Percentiles rank a stretch among this genome's conserved stretches.
phyloP scores from a whole-genome alignment of 2,329 filamentous ascomycete species.

The Pseudogymnoascus sp. region DNA sequence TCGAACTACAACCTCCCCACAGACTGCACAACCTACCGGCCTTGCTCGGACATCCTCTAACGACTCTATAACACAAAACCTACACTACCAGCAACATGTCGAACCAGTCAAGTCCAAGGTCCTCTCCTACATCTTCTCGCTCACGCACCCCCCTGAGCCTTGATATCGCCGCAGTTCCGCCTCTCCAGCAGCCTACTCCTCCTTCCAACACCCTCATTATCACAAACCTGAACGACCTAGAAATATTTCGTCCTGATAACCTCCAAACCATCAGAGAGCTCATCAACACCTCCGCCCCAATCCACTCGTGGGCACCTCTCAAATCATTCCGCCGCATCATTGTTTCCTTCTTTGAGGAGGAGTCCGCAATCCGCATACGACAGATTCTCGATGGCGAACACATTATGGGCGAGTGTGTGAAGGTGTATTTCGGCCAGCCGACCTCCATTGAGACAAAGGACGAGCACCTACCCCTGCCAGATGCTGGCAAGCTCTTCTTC shows the following conservation, averaged over 20 bases:
- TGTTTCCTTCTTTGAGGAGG: conserved; percentile 65
- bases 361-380: conserved; percentile 63
- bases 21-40: background rate
- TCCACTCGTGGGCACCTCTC: conserved; percentile 72
- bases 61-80: background rate
- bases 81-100: conserved; percentile 5
- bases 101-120: background rate
- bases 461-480: conserved; percentile 57
- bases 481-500: conserved; percentile 65
- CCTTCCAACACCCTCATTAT: conserved; percentile 79
- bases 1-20: background rate
- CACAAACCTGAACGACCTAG: conserved; percentile 66
- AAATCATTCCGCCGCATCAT: conserved; percentile 78
- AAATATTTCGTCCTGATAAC: conserved; percentile 68
- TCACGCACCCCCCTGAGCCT: conserved; percentile 50
- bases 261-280: conserved; percentile 66
- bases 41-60: background rate
- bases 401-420: conserved; percentile 61
- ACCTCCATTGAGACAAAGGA: conserved; percentile 49
- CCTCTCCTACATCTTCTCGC: conserved; percentile 13
- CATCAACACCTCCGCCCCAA: conserved; percentile 59
- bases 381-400: conserved; percentile 66
- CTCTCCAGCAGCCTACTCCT: conserved; percentile 61
- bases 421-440: conserved; percentile 60
- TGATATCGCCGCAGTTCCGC: conserved; percentile 65